Conservation (phyloP, 352 stramenopile species). For the Phytophthora cryptogea region DNA sequence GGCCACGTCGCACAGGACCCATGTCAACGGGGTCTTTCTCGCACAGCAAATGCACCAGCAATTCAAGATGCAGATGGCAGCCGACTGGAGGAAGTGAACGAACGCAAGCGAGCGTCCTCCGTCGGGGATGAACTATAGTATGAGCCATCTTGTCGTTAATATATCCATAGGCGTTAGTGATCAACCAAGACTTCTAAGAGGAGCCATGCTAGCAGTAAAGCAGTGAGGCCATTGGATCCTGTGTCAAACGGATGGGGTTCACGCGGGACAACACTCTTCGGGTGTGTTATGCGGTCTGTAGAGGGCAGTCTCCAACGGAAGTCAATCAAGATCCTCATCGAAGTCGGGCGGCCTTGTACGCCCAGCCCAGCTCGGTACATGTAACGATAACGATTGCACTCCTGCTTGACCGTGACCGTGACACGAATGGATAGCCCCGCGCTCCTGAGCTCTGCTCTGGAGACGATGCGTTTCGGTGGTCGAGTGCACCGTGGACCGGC, state of each 20-base stretch:
- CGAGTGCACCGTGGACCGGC: conserved; percentile 3
- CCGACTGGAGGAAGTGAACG: conserved; percentile 25
- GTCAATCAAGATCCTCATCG: too few species aligned
- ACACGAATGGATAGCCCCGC: conserved; percentile 10
- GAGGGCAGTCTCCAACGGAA: conserved; percentile 2
- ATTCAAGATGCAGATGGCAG: conserved; percentile 15
- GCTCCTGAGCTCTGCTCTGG: conserved; percentile 2
- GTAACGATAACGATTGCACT: not conserved
- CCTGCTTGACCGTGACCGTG: conserved; percentile 8
- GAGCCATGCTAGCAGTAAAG: conserved; percentile 1
- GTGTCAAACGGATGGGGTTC: conserved; percentile 15
- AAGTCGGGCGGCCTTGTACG: too few species aligned
- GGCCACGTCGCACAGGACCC: conserved; percentile 33
- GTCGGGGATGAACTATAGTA: conserved; percentile 7
- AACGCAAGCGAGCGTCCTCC: not conserved
- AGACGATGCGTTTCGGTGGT: conserved; percentile 13
- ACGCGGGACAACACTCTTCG: conserved; percentile 9
- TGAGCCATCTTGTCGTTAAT: conserved; percentile 12
- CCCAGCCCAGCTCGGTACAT: too few species aligned
- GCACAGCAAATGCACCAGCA: conserved; percentile 34
- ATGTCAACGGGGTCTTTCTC: conserved; percentile 39
- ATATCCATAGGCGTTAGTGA: conserved; percentile 18
- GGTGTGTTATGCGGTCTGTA: not conserved
- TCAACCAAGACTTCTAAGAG: not conserved
- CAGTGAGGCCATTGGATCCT: not conserved